Conservation (phyloP, 2,329 filamentous ascomycete genomes). For the Claviceps fusiformis region DNA sequence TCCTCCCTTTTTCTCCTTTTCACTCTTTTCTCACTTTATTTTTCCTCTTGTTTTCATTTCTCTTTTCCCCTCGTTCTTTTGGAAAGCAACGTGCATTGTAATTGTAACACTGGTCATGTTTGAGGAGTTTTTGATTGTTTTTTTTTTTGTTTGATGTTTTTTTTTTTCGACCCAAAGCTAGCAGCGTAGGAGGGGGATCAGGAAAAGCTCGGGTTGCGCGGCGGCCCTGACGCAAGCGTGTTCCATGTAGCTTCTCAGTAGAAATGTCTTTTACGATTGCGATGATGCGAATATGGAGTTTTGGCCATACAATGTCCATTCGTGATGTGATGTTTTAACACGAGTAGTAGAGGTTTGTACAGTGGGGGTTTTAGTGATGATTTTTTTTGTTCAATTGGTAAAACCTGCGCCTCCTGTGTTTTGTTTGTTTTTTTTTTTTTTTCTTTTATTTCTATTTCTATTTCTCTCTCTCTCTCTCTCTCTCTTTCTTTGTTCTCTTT, state of each 20-base stretch:
- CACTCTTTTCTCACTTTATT: too few species aligned
- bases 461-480: too few species aligned
- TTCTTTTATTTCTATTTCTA: too few species aligned
- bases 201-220: background rate
- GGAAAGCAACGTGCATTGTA: conserved; percentile 3
- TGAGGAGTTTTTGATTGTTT: background rate
- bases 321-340: too few species aligned
- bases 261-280: background rate
- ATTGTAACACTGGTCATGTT: conserved; percentile 2
- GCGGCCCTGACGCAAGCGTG: background rate
- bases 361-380: too few species aligned
- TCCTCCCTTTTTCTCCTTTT: background rate
- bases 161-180: background rate
- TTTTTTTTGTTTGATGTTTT: background rate
- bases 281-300: too few species aligned
- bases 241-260: background rate
- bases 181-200: background rate
- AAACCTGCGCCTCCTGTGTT: too few species aligned
- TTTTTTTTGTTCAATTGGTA: too few species aligned
- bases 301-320: too few species aligned
- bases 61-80: conserved; percentile 5
- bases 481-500: too few species aligned
- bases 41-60: background rate
- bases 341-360: too few species aligned
- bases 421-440: too few species aligned